These are phyloP conservation scores for Verruconis gallopava DNA, from an alignment of 2,329 filamentous ascomycete genomes.

Conservation along the genomic window DNA sequence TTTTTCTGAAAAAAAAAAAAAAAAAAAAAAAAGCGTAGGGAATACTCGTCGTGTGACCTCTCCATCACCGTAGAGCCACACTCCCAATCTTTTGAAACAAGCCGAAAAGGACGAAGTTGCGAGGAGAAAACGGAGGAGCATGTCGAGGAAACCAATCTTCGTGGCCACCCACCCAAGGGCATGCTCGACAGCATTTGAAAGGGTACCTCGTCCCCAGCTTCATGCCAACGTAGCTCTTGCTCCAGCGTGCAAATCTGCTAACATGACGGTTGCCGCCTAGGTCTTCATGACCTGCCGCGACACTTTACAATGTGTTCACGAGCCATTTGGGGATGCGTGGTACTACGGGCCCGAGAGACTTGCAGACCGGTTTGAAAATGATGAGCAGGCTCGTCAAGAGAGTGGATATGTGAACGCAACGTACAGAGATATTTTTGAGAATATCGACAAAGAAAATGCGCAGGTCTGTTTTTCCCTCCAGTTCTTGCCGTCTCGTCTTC, in stretches of 20 bases:
- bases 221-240: conserved; percentile 1
- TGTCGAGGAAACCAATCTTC: conserved; percentile 76
- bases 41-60: background rate
- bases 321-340: conserved; percentile 93
- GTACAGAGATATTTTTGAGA: conserved; percentile 64
- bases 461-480: no score
- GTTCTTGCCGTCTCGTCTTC: no score
- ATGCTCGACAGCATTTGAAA: conserved; percentile 93
- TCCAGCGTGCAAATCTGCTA: conserved; percentile 8
- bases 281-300: conserved; percentile 94
- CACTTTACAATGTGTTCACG: conserved; percentile 71
- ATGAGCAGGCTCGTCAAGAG: conserved; percentile 39
- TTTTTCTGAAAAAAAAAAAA: no score
- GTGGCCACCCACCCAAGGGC: conserved; percentile 87
- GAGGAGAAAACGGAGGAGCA: conserved; percentile 21
- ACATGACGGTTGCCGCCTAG: conserved; percentile 13
- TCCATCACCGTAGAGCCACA: background rate
- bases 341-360: conserved; percentile 91
- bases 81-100: background rate
- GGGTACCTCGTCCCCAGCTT: conserved; percentile 43
- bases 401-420: conserved; percentile 59
- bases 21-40: background rate
- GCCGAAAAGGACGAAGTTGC: background rate
- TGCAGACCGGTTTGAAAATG: conserved; percentile 62
- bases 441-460: conserved; percentile 56